These are phyloP conservation scores for Leishmania guyanensis DNA, from an alignment of 208 protist species.

Conservation along the genomic window DNA sequence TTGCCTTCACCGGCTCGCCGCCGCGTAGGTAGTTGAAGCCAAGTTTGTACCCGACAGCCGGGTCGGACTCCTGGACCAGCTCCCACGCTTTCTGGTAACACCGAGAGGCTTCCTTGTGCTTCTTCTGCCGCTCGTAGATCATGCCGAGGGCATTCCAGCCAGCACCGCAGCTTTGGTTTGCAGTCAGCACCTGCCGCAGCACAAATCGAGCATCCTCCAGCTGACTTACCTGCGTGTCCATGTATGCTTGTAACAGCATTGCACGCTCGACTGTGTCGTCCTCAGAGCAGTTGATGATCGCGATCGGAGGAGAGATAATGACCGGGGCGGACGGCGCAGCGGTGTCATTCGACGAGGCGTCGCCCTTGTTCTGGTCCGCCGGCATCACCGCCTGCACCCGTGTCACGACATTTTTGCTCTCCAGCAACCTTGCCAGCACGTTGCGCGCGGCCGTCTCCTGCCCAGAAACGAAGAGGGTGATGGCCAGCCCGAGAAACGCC, in stretches of 20 bases:
- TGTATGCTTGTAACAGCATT: constrained; percentile 87
- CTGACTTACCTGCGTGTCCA: constrained; percentile 82
- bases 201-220: constrained; percentile 75
- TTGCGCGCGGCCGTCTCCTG: constrained; percentile 80
- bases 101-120: constrained; percentile 89
- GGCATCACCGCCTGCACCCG: constrained; percentile 8
- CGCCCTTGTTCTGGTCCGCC: constrained; percentile 6
- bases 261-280: constrained; percentile 72
- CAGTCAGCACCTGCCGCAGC: constrained; percentile 61
- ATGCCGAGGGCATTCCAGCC: constrained; percentile 90
- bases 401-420: constrained; percentile 16
- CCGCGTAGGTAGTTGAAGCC: constrained; percentile 97
- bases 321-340: background rate
- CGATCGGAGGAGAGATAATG: constrained; percentile 6
- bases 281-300: constrained; percentile 29
- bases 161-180: constrained; percentile 78
- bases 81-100: constrained; percentile 95
- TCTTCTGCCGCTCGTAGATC: constrained; percentile 87
- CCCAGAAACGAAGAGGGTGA: constrained; percentile 69
- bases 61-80: constrained; percentile 81
- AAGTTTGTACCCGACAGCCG: constrained; percentile 94
- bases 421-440: constrained; percentile 38
- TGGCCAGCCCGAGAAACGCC: constrained; percentile 79
- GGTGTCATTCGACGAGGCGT: background rate
- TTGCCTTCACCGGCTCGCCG: constrained; percentile 89